Evolutionary conservation across 176 grass and related monocot genomes (phyloP).

Genomic region (Oryza nivara): DNA sequence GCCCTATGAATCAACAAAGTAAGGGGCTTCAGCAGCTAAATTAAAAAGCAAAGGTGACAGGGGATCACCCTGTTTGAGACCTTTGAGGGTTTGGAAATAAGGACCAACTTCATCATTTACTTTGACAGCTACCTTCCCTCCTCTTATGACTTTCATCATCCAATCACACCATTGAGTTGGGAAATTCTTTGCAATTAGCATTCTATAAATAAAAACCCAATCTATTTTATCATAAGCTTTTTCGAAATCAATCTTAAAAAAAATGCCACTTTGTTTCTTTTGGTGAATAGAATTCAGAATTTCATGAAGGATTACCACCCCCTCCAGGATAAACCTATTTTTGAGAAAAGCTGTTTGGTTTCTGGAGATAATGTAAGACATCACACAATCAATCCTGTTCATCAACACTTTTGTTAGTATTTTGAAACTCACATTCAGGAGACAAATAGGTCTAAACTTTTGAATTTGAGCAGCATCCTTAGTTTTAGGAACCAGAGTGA

Average conservation of each 20-base stretch:
- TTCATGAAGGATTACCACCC: background rate
- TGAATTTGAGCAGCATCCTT: background rate
- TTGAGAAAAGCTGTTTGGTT: background rate
- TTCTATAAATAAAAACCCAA: background rate
- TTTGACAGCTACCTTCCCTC: background rate
- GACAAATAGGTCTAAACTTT: background rate
- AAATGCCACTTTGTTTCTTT: fast-evolving
- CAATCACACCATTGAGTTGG: background rate
- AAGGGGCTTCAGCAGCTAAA: background rate
- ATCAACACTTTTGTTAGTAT: background rate
- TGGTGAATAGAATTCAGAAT: background rate
- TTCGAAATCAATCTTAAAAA: background rate
- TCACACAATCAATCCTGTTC: background rate
- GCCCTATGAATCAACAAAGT: background rate
- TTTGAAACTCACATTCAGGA: background rate
- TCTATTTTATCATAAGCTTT: background rate
- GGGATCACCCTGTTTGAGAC: background rate
- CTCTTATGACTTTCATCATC: background rate
- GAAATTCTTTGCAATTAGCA: background rate
- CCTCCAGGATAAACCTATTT: background rate
- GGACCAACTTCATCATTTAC: background rate
- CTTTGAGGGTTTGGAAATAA: background rate
- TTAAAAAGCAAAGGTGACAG: background rate
- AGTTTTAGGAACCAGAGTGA: background rate
- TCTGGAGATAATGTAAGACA: fast-evolving